Evolutionary conservation across 1,284 basidiomycete species (phyloP), one percentile per base, ranked within the genome.

Genomic region (Microbotryum silenes-acaulis): DNA sequence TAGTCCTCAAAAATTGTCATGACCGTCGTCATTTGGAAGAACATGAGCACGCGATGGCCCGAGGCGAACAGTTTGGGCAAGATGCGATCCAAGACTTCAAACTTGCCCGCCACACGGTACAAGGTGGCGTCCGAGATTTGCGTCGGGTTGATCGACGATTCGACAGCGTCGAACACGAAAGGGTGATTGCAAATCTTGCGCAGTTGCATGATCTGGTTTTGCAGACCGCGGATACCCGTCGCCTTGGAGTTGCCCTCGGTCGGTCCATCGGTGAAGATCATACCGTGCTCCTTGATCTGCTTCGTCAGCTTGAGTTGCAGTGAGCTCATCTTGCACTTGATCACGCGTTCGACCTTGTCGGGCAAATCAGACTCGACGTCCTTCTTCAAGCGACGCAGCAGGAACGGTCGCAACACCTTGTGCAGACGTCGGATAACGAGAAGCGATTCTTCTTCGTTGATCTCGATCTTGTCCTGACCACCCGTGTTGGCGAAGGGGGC

Each of bases 1-100:
- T 97, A 99, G 75, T 98, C 96, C 74, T 96, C 92, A 84, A 98
- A 94, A 75, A 98, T 97, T 71, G 97, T 92, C 94, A 98, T 97
- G 74, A 97, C 92, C 72, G 92, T 66, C 85, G 94, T 97, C 94
- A 97, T 97, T 78, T 98, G 94, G 86, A 97, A 97, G 84, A 97
- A 97, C 74, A 98, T 97, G 65, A 98, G 84, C 72, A 93, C 91
- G 74, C 93, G 86, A 79, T 98, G 94, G 29, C 87, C 89, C 7
- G 89, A 91, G 5, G 82, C 79, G 73, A 97, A 97, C 71, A 98
- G 87, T 77, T 97, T 98, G 58, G 94, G 94, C 45, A 99, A 81
- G 68, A 97, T 85, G 47, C 93, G 85, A 71, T 88, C 87, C 25
- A 98, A 81, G n/a, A 99, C 77, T 77, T 98, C 94, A 63, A 99